Evolutionary conservation across 768 basidiomycete species (phyloP).

Genomic region (Pisolithus tinctorius): DNA sequence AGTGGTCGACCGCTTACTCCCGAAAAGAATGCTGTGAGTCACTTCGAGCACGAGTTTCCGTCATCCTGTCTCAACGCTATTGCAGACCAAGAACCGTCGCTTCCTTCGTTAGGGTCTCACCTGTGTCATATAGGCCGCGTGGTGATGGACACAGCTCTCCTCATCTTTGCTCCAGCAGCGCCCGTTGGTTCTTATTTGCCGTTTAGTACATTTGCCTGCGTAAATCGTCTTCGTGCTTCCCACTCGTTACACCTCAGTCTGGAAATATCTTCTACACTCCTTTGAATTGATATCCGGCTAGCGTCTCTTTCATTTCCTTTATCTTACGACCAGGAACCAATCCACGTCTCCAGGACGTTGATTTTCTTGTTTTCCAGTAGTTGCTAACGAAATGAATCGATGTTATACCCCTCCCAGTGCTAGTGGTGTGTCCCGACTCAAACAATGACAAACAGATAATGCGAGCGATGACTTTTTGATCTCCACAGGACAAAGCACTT

Average conservation of each 20-base stretch:
- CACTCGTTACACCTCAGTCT: conserved; percentile 25
- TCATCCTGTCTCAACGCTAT: conserved; percentile 7
- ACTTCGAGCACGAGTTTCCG: neutral
- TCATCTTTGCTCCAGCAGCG: conserved; percentile 16
- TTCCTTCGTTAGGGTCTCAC: conserved; percentile 27
- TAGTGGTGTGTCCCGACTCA: conserved; percentile 1
- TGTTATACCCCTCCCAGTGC: conserved; percentile 20
- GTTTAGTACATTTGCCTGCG: conserved; percentile 34
- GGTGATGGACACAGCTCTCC: conserved; percentile 21
- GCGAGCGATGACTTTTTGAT: neutral
- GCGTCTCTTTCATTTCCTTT: conserved; percentile 31
- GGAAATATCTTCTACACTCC: conserved; percentile 48
- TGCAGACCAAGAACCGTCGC: conserved; percentile 30
- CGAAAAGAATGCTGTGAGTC: conserved; percentile 79
- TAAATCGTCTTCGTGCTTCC: conserved; percentile 34
- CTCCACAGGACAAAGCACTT: neutral
- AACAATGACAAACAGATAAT: conserved; percentile 27
- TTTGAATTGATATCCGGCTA: conserved; percentile 53
- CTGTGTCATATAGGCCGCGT: conserved; percentile 9
- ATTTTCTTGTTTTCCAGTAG: conserved; percentile 7
- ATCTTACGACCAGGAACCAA: neutral
- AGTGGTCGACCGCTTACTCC: conserved; percentile 92
- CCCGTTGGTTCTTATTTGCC: conserved; percentile 32
- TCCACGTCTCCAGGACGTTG: neutral
- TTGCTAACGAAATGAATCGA: neutral